phyloP scores from a whole-genome alignment of 2,329 filamentous ascomycete genomes.

The Arthrobotrys musiformis region DNA sequence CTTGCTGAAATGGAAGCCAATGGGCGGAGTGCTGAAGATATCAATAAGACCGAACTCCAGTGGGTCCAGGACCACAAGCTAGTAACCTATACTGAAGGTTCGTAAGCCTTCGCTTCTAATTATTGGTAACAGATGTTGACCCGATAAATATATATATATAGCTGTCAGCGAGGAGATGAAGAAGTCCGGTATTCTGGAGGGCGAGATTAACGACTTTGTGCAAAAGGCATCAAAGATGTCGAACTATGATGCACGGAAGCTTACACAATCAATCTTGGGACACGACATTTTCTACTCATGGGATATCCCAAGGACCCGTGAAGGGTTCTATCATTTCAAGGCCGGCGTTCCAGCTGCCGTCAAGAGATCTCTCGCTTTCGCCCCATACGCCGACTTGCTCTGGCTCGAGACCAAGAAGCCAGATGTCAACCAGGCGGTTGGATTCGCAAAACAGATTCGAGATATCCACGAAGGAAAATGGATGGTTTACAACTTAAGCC shows the following conservation, averaged over 20 bases:
- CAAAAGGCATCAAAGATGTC: conserved; percentile 55
- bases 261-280: conserved; percentile 67
- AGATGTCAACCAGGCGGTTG: conserved; percentile 77
- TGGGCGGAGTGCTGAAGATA: conserved; percentile 80
- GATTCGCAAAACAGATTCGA: conserved; percentile 81
- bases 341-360: conserved; percentile 86
- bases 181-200: conserved; percentile 72
- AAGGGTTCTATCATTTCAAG: conserved; percentile 91
- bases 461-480: conserved; percentile 75
- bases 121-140: background rate
- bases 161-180: conserved; percentile 80
- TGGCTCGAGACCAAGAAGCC: conserved; percentile 98
- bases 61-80: conserved; percentile 90
- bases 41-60: conserved; percentile 83
- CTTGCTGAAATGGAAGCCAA: conserved; percentile 87
- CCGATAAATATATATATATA: conserved; percentile 56
- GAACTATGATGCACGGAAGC: conserved; percentile 74
- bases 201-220: conserved; percentile 76
- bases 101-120: background rate
- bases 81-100: conserved; percentile 86
- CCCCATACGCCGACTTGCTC: conserved; percentile 89
- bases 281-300: conserved; percentile 79
- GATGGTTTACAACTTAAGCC: conserved; percentile 94
- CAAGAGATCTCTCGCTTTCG: conserved; percentile 91
- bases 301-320: conserved; percentile 90